Conservation (phyloP, 2,329 filamentous ascomycete genomes). For the Erysiphe pulchra region DNA sequence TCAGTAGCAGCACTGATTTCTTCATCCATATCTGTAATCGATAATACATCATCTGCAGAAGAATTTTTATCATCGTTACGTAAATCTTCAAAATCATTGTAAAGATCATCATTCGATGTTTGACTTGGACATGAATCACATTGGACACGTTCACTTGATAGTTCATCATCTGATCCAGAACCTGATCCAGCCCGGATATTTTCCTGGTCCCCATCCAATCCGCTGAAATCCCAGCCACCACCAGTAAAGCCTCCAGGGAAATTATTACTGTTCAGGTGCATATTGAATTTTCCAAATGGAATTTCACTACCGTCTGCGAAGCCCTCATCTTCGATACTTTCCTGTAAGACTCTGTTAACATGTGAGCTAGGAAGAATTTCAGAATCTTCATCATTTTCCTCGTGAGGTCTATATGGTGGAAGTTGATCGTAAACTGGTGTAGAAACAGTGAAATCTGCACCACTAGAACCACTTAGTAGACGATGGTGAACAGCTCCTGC, state of each 20-base stretch:
- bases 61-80: constrained; percentile 5
- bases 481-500: constrained; percentile 47
- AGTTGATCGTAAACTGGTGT: constrained; percentile 7
- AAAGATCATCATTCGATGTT: constrained; percentile 5
- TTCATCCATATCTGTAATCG: constrained; percentile 10
- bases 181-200: constrained; percentile 5
- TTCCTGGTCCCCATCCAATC: constrained; percentile 5
- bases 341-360: constrained; percentile 7
- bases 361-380: constrained; percentile 3
- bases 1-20: constrained; percentile 4
- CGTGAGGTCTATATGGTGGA: constrained; percentile 8
- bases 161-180: constrained; percentile 7
- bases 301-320: background rate
- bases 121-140: constrained; percentile 11
- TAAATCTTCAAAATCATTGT: constrained; percentile 9
- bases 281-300: background rate
- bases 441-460: constrained; percentile 9
- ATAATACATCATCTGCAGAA: constrained; percentile 6
- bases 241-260: constrained; percentile 1
- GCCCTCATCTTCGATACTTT: constrained; percentile 10
- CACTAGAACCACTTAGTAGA: constrained; percentile 26
- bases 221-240: background rate
- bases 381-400: constrained; percentile 6
- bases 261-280: constrained; percentile 2
- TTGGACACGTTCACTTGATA: constrained; percentile 10